Evolutionary conservation across 1,284 basidiomycete genomes (phyloP).

Genomic region (Xanthoconium separans): DNA sequence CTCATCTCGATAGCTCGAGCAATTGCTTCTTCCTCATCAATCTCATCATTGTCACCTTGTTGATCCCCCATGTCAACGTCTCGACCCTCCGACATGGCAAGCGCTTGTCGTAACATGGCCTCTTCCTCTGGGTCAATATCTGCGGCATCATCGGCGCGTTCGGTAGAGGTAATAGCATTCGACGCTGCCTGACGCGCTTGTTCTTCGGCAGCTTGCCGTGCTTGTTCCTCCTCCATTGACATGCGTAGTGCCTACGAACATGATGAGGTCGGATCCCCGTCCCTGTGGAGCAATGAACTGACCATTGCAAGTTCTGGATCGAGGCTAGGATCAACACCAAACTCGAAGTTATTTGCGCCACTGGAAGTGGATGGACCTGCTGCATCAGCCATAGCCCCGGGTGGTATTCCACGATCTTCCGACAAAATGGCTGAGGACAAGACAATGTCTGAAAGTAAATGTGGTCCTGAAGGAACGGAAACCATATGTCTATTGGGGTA

Average conservation of each 20-base stretch:
- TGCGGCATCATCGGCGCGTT: constrained; percentile 33
- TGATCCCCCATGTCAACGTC: constrained; percentile 42
- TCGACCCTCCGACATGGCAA: constrained; percentile 53
- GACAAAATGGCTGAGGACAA: constrained; percentile 82
- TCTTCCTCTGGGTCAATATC: constrained; percentile 63
- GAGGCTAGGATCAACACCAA: constrained; percentile 91
- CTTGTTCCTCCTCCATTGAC: constrained; percentile 97
- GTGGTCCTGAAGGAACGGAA: constrained; percentile 73
- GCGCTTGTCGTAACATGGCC: constrained; percentile 61
- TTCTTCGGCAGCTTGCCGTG: constrained; percentile 73
- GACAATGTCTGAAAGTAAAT: constrained; percentile 83
- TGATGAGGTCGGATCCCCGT: constrained; percentile 1
- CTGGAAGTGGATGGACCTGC: constrained; percentile 48
- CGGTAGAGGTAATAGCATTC: constrained; percentile 28
- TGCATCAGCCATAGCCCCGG: constrained; percentile 54
- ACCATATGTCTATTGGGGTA: constrained; percentile 69
- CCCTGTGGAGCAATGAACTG: constrained; percentile 9
- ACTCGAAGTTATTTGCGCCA: constrained; percentile 69
- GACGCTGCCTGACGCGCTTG: constrained; percentile 35
- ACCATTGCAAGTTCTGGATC: constrained; percentile 99
- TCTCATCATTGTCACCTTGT: constrained; percentile 43
- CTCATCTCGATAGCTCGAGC: constrained; percentile 60
- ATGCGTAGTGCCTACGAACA: constrained; percentile 82
- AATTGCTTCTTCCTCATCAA: constrained; percentile 57
- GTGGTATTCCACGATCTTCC: constrained; percentile 74